Conservation (phyloP, 2,329 filamentous ascomycete species). For the Diaporthe sp. region DNA sequence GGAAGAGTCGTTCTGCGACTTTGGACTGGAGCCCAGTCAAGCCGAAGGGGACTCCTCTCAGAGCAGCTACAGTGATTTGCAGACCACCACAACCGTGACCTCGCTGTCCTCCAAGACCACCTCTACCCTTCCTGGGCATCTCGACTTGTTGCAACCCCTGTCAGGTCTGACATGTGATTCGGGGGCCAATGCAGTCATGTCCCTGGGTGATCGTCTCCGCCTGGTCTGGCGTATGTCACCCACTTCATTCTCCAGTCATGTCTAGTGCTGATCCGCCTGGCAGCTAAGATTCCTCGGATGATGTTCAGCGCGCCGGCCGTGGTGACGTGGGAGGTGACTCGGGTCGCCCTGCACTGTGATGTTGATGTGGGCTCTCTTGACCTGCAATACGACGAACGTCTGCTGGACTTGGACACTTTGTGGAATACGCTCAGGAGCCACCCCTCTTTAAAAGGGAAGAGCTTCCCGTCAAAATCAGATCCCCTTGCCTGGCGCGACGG, state of each 20-base stretch:
- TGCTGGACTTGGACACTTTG: constrained; percentile 60
- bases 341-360: constrained; percentile 62
- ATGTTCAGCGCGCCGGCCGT: constrained; percentile 62
- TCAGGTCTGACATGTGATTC: neutral
- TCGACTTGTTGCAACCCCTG: neutral
- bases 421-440: constrained; percentile 44
- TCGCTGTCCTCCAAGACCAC: neutral
- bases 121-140: neutral
- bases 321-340: constrained; percentile 67
- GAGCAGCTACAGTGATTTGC: neutral
- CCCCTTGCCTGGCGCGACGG: constrained; percentile 62
- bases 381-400: constrained; percentile 55
- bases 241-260: neutral
- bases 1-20: constrained; percentile 31
- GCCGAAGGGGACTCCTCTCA: neutral
- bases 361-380: constrained; percentile 55
- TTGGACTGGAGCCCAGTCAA: constrained; percentile 16
- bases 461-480: constrained; percentile 62
- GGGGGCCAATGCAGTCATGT: neutral
- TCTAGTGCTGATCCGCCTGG: neutral
- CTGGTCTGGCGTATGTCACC: constrained; percentile 36
- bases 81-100: neutral
- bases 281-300: constrained; percentile 48
- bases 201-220: constrained; percentile 16
- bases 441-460: constrained; percentile 57